Evolutionary conservation across 495 filamentous ascomycete species (phyloP).

Genomic region (Penicillium canariense): DNA sequence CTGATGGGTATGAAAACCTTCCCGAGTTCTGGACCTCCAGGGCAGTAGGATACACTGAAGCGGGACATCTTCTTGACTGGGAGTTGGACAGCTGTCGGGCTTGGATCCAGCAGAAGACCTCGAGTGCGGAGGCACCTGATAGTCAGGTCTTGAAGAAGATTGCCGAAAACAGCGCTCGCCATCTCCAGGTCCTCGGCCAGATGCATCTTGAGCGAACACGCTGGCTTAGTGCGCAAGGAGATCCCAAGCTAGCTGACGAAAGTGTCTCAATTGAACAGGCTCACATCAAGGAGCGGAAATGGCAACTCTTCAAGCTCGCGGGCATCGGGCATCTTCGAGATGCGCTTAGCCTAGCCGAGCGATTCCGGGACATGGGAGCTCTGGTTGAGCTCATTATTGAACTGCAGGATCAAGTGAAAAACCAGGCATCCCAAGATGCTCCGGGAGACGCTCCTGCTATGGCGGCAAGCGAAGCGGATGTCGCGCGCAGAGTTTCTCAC

Average conservation of each 20-base stretch:
- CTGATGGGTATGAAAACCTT: conserved; percentile 57
- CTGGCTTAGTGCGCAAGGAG: conserved; percentile 56
- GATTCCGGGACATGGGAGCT: conserved; percentile 65
- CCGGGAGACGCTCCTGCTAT: conserved; percentile 6
- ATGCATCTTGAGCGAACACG: conserved; percentile 58
- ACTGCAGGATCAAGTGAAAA: conserved; percentile 42
- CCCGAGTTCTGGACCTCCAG: conserved; percentile 78
- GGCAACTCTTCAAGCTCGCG: conserved; percentile 60
- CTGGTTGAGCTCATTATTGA: conserved; percentile 62
- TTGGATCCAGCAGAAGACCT: conserved; percentile 37
- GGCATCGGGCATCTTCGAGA: conserved; percentile 66
- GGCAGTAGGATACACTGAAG: conserved; percentile 42
- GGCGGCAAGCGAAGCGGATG: conserved; percentile 26
- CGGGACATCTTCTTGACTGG: conserved; percentile 48
- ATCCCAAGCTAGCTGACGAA: conserved; percentile 44
- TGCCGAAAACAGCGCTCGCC: conserved; percentile 49
- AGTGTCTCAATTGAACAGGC: conserved; percentile 46
- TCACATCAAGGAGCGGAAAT: conserved; percentile 53
- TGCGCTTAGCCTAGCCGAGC: conserved; percentile 71
- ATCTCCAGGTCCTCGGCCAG: conserved; percentile 57
- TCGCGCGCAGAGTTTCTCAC: conserved; percentile 48
- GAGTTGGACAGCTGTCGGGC: conserved; percentile 44
- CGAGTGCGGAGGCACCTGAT: conserved; percentile 33
- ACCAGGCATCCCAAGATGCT: conserved; percentile 10
- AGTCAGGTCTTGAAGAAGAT: conserved; percentile 44